Percentiles rank a stretch among this genome's conserved stretches.
Evolutionary conservation across 2,329 filamentous ascomycete genomes (phyloP).

Genomic region (Pseudogymnoascus sp.): DNA sequence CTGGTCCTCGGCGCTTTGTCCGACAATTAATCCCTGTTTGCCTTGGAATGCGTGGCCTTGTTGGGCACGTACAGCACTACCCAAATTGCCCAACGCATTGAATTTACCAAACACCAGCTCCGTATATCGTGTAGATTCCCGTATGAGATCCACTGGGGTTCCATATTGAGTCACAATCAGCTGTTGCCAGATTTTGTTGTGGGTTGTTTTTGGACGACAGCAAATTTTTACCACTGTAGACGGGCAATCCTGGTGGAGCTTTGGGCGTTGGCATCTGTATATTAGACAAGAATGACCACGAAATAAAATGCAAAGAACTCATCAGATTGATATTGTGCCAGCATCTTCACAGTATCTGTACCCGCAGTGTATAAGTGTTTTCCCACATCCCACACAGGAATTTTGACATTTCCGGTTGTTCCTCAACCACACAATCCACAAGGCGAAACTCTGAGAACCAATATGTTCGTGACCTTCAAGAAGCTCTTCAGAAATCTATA

Average conservation of each 20-base stretch:
- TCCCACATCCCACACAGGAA: background rate
- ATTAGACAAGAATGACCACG: slow-evolving; percentile 4
- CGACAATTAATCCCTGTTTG: background rate
- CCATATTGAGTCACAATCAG: slow-evolving; percentile 6
- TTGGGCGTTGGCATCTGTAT: slow-evolving; percentile 2
- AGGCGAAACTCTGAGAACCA: slow-evolving; percentile 8
- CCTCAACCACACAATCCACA: background rate
- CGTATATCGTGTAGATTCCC: slow-evolving; percentile 1
- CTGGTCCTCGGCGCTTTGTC: background rate
- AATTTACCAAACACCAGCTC: slow-evolving; percentile 4
- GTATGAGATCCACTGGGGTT: background rate
- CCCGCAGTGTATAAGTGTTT: slow-evolving; percentile 7
- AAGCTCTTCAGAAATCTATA: slow-evolving; percentile 6
- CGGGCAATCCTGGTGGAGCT: background rate
- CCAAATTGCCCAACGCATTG: background rate
- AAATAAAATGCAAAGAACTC: slow-evolving; percentile 1
- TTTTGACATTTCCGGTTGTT: slow-evolving; percentile 2
- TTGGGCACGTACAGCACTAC: background rate
- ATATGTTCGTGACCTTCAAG: slow-evolving; percentile 8
- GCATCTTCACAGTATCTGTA: slow-evolving; percentile 5
- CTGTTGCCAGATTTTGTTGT: slow-evolving; percentile 1
- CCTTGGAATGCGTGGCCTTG: slow-evolving; percentile 1
- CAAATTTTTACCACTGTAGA: background rate
- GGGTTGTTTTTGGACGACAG: background rate
- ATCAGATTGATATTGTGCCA: slow-evolving; percentile 3